Base-by-base conservation (phyloP, 2,329 filamentous ascomycete genomes). In the Plectosphaerella plurivora region DNA sequence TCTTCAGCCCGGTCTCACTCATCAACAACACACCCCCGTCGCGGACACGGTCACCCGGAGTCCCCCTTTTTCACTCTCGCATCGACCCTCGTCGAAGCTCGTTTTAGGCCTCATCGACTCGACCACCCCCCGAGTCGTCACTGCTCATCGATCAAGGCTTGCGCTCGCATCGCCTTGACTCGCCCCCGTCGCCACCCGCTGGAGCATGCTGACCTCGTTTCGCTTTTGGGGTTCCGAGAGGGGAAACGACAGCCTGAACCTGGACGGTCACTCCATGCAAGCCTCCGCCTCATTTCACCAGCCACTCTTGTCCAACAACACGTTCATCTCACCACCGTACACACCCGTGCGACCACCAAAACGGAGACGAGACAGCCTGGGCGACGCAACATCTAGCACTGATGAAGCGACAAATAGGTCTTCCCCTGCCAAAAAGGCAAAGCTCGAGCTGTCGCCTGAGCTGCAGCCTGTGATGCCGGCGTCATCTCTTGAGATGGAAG, bases 141-240 rank as follows among this genome's bases (percentile, higher is more conserved):
- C 59, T 57, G 59, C 59, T 57, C 55, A 55, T 61, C 59, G 56
- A 59, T 59, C 55, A 22, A 44, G 48, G 39, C 48, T 35, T 45
- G 24, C 22, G 22, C 28, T 10, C 14, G 20, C 24, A 42, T 16
- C 47, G 25, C 22, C 36, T 37, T 11, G 18, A 14, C 16, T 33
- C 28, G 28, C 28, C 11, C 16, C 11, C 16, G 12, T 25, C 18
- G 33, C 33, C 18, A 59, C 57, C 54, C 60, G 51, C 55, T 59
- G 61, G 63, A 67, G 68, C 67, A 71, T 74, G 70, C 73, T 74
- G 70, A 84, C 84, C 22, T 50, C 48, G 81, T 84, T 85, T 70
- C 75, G 78, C 60, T 81, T 84, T 64, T 84, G 81, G 79, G 72
- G 74, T 63, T 75, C 77, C 62, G 82, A 83, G 58, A 75, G 76